phyloP scores from a whole-genome alignment of 306 rosid species.

The Cucurbita ficifolia region DNA sequence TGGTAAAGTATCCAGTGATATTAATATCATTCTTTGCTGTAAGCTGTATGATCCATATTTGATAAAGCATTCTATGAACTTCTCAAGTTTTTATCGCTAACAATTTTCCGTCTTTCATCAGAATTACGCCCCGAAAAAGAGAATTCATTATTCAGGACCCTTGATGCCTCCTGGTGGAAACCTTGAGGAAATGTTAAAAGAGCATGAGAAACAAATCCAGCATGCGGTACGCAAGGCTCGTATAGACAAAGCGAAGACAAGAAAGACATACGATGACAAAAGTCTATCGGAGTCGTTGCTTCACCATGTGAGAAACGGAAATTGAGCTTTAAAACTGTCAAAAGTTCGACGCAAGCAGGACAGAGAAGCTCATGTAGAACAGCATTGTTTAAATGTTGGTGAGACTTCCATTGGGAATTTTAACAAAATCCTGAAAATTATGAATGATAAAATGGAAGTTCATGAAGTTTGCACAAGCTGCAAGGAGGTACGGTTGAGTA shows the following conservation, averaged over 20 bases:
- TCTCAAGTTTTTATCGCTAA: neutral
- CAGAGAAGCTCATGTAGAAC: slow-evolving; percentile 10
- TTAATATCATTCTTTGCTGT: neutral
- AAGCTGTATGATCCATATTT: neutral
- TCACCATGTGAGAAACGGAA: slow-evolving; percentile 16
- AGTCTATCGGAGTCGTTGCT: slow-evolving; percentile 42
- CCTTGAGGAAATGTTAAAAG: slow-evolving; percentile 64
- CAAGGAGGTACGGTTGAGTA: neutral
- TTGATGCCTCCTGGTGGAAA: slow-evolving; percentile 43
- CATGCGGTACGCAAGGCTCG: slow-evolving; percentile 61
- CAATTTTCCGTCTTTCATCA: slow-evolving; percentile 7
- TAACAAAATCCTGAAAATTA: neutral
- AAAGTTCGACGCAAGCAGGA: slow-evolving; percentile 9
- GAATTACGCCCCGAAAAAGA: slow-evolving; percentile 28
- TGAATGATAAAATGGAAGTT: neutral
- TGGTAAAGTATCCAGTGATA: slow-evolving; percentile 25
- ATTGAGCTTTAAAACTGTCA: slow-evolving; percentile 12
- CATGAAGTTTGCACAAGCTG: neutral
- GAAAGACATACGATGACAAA: slow-evolving; percentile 18
- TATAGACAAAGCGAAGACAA: slow-evolving; percentile 35
- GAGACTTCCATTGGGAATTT: neutral
- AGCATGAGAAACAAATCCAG: slow-evolving; percentile 68
- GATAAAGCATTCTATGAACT: neutral
- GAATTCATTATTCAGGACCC: slow-evolving; percentile 61
- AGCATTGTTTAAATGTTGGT: neutral